Evolutionary conservation across 148 eudicot genomes (phyloP).

Genomic region (Rhododendron griersonianum): DNA sequence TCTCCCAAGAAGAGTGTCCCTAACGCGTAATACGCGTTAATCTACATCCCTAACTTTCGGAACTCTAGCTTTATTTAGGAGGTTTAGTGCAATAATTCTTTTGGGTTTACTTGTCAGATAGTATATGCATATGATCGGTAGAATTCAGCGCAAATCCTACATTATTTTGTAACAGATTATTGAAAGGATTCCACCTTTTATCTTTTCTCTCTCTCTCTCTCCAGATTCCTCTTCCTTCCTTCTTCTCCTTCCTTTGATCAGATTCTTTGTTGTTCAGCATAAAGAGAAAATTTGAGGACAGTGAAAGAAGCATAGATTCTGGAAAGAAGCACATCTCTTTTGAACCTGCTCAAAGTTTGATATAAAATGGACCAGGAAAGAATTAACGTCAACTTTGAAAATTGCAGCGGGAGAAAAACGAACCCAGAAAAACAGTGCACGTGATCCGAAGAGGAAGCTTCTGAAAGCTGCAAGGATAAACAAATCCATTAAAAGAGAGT

Average conservation of each 20-base stretch:
- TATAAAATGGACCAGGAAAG: not conserved
- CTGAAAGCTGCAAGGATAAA: slow-evolving; percentile 11
- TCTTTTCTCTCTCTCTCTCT: not conserved
- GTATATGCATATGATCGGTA: not conserved
- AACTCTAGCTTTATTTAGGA: not conserved
- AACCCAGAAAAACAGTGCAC: not conserved
- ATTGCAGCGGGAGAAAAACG: not conserved
- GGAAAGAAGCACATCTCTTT: not conserved
- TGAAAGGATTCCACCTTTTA: not conserved
- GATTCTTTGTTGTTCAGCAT: not conserved
- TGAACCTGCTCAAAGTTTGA: not conserved
- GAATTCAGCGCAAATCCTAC: not conserved
- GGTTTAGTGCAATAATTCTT: not conserved
- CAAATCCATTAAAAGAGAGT: slow-evolving; percentile 27
- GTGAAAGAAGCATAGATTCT: not conserved
- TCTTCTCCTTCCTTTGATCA: not conserved
- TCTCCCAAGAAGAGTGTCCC: not conserved
- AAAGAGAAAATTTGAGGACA: not conserved
- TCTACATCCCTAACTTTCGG: not conserved
- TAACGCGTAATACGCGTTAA: not conserved
- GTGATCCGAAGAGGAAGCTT: not conserved
- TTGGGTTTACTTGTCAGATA: not conserved
- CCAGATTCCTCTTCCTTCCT: not conserved
- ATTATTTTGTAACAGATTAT: not conserved
- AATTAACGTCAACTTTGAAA: not conserved